These are phyloP conservation scores for Phytophthora sp. DNA, from an alignment of 352 stramenopile genomes.

Conservation along the genomic window DNA sequence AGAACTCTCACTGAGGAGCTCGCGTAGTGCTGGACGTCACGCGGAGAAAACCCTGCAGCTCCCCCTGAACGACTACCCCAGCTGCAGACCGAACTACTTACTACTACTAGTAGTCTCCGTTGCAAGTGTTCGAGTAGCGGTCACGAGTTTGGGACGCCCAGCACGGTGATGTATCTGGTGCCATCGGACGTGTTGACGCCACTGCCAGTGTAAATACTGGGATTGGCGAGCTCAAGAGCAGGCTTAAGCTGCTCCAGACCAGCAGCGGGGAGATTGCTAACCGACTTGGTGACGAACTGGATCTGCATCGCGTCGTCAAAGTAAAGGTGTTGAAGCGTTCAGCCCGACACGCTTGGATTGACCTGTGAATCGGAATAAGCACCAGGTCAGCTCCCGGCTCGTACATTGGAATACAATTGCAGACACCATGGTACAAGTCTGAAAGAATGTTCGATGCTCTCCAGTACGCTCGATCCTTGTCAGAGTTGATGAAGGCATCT, in stretches of 20 bases:
- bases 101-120: too few species aligned
- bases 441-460: constrained; percentile 10
- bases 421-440: constrained; percentile 14
- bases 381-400: constrained; percentile 1
- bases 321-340: neutral
- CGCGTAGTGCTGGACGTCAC: constrained; percentile 12
- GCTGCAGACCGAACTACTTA: too few species aligned
- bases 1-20: neutral
- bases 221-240: too few species aligned
- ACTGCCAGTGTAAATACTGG: too few species aligned
- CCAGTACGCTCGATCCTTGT: neutral
- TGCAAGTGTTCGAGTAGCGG: constrained; percentile 13
- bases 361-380: neutral
- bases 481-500: neutral
- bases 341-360: neutral
- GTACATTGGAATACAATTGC: constrained; percentile 17
- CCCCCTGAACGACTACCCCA: constrained; percentile 2
- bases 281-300: neutral
- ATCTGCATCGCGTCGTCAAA: neutral
- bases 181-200: too few species aligned
- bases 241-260: too few species aligned
- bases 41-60: constrained; percentile 9
- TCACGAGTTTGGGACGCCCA: too few species aligned
- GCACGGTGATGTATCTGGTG: too few species aligned
- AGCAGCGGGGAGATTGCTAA: too few species aligned